Percentiles rank a stretch among this genome's conserved stretches.
These are phyloP conservation scores for Trichoderma gamsii DNA, from an alignment of 495 filamentous ascomycete species.

Conservation along the genomic window DNA sequence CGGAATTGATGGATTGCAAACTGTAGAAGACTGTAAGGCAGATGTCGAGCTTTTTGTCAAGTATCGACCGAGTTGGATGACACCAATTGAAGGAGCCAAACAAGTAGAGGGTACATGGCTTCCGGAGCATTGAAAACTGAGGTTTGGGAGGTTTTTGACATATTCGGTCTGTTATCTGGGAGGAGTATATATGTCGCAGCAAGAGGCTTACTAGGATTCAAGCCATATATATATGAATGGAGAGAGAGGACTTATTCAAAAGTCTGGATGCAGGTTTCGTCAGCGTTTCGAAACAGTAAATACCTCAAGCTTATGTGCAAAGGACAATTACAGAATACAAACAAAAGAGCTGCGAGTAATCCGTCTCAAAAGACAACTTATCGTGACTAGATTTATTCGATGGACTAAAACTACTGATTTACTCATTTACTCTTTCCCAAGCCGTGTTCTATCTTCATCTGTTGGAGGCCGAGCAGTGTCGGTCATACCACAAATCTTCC, in stretches of 20 bases:
- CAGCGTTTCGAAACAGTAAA: too few species aligned
- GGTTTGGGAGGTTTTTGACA: too few species aligned
- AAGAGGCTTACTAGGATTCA: too few species aligned
- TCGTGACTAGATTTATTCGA: background rate
- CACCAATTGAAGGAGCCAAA: background rate
- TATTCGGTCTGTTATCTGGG: too few species aligned
- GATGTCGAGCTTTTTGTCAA: background rate
- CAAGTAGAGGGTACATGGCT: background rate
- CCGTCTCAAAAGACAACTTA: background rate
- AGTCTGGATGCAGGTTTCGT: too few species aligned
- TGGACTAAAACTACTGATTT: background rate
- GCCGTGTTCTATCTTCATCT: background rate
- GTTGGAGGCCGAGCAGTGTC: conserved; percentile 1
- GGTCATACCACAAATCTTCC: background rate
- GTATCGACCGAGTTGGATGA: background rate
- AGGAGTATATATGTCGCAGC: too few species aligned
- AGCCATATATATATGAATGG: too few species aligned
- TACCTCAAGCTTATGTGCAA: too few species aligned
- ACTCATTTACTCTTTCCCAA: background rate
- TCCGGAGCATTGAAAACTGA: background rate
- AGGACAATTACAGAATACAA: too few species aligned
- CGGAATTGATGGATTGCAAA: background rate
- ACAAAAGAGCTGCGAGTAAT: too few species aligned
- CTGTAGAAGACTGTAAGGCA: background rate
- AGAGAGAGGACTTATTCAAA: too few species aligned